phyloP scores from a whole-genome alignment of 2,329 filamentous ascomycete species.

The Hirsutella rhossiliensis region DNA sequence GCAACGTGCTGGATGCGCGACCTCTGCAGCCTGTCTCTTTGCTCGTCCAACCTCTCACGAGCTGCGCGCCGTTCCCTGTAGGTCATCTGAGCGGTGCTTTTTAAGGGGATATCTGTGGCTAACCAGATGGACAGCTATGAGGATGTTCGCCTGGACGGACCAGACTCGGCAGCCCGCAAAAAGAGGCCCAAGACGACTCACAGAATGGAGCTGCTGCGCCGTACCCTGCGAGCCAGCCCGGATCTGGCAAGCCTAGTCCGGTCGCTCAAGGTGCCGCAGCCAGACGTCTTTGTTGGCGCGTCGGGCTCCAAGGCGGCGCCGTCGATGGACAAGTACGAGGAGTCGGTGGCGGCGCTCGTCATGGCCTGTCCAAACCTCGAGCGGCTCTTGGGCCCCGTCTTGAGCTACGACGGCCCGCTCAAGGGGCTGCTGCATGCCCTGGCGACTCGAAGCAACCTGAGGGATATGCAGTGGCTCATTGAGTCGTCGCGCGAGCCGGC shows the following conservation, averaged over 20 bases:
- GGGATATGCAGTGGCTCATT: conserved; percentile 48
- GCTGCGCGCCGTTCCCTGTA: conserved; percentile 39
- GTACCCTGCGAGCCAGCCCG: conserved; percentile 41
- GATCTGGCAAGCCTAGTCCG: conserved; percentile 43
- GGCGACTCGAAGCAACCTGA: conserved; percentile 41
- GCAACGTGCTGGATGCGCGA: conserved; percentile 56
- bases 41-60: conserved; percentile 38
- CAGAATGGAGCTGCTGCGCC: conserved; percentile 43
- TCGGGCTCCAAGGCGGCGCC: conserved; percentile 14
- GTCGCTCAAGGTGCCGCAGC: conserved; percentile 39
- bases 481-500: conserved; percentile 19
- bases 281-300: conserved; percentile 26
- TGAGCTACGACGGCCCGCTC: conserved; percentile 42
- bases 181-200: conserved; percentile 44
- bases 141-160: conserved; percentile 45
- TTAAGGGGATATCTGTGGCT: background rate
- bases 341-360: conserved; percentile 46
- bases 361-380: conserved; percentile 57
- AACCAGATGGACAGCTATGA: conserved; percentile 30
- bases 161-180: conserved; percentile 41
- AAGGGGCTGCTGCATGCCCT: conserved; percentile 46
- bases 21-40: conserved; percentile 35
- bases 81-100: conserved; percentile 12
- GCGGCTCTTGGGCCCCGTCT: conserved; percentile 40
- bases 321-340: conserved; percentile 38